Evolutionary conservation across 2,329 filamentous ascomycete species (phyloP).

Genomic region (Dothideomycetidae sp.): DNA sequence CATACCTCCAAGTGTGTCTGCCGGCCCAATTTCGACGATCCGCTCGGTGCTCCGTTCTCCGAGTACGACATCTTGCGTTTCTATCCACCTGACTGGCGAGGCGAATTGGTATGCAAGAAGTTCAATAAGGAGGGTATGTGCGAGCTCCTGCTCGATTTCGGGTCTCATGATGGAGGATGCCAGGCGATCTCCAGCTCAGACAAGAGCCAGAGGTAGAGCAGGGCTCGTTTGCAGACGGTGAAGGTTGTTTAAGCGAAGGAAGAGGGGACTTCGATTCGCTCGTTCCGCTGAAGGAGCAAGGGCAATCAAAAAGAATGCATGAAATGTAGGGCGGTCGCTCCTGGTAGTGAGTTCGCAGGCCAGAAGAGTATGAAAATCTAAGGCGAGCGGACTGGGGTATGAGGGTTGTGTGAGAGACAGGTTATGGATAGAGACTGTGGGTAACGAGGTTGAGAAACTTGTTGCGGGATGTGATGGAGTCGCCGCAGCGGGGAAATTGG

Average conservation of each 20-base stretch:
- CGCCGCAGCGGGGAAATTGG: too few relatives aligned
- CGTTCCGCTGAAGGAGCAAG: not conserved
- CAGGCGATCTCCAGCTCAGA: too few relatives aligned
- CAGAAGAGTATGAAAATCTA: too few relatives aligned
- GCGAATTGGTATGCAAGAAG: constrained; percentile 98
- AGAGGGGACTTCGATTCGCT: not conserved
- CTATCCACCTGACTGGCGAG: constrained; percentile 98
- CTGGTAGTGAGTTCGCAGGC: not conserved
- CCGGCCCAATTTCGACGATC: constrained; percentile 93
- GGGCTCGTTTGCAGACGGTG: too few relatives aligned
- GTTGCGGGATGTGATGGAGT: too few relatives aligned
- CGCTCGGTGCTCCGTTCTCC: constrained; percentile 91
- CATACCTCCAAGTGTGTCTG: constrained; percentile 95
- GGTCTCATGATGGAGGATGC: constrained; percentile 65
- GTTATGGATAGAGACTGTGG: too few relatives aligned
- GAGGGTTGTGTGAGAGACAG: too few relatives aligned
- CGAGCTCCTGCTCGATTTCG: constrained; percentile 97
- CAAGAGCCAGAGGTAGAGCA: too few relatives aligned
- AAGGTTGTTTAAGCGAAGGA: too few relatives aligned
- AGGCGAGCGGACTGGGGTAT: too few relatives aligned
- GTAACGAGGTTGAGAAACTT: too few relatives aligned
- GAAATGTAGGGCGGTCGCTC: not conserved
- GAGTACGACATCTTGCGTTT: constrained; percentile 98
- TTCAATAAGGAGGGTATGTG: constrained; percentile 95
- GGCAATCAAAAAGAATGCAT: not conserved